Conservation (phyloP, 2,329 filamentous ascomycete species). For the Alternaria atra region DNA sequence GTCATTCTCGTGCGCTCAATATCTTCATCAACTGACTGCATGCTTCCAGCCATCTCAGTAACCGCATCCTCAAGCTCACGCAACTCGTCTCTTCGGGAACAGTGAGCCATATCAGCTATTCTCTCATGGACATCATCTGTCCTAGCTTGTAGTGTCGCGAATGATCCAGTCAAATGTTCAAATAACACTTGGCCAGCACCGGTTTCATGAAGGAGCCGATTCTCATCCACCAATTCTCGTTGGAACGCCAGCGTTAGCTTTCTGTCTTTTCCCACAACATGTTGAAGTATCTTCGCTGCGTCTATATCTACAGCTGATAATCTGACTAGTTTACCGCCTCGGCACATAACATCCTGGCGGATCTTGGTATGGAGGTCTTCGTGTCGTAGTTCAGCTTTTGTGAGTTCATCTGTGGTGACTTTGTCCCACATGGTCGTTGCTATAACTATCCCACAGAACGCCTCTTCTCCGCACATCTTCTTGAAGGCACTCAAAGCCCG, state of each 20-base stretch:
- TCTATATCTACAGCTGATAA: constrained; percentile 4
- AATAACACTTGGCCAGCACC: constrained; percentile 3
- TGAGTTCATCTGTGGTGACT: background rate
- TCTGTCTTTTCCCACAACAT: constrained; percentile 4
- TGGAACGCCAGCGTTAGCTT: constrained; percentile 10
- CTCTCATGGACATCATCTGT: background rate
- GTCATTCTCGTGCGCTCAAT: background rate
- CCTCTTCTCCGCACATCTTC: constrained; percentile 54
- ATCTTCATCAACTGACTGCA: background rate
- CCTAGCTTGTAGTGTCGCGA: background rate
- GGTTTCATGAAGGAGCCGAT: constrained; percentile 2
- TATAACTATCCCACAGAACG: constrained; percentile 53
- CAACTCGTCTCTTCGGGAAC: background rate
- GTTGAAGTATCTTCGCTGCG: constrained; percentile 10
- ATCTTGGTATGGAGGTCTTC: background rate
- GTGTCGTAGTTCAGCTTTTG: background rate
- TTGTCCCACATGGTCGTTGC: constrained; percentile 56
- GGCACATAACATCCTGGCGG: background rate
- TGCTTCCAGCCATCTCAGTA: background rate
- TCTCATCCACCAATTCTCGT: constrained; percentile 5
- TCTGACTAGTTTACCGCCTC: background rate
- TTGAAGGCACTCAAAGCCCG: constrained; percentile 57
- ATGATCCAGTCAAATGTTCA: background rate
- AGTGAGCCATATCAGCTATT: background rate
- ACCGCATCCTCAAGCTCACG: background rate